phyloP scores from a whole-genome alignment of 371 early-diverging fungal genomes.

The Lichtheimia hyalospora region DNA sequence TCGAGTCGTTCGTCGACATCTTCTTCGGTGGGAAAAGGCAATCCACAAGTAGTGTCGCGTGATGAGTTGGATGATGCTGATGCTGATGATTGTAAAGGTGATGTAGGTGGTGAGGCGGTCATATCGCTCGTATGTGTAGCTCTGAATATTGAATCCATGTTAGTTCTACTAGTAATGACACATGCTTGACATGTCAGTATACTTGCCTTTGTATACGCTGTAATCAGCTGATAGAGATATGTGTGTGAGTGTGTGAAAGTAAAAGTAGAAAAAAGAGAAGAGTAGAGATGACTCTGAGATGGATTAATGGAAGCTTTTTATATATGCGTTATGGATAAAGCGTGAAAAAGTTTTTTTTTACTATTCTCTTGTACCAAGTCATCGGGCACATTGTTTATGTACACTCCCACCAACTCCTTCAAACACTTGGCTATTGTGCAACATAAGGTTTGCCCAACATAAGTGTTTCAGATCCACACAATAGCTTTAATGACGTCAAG shows the following conservation, averaged over 20 bases:
- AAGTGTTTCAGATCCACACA: conserved; percentile 12
- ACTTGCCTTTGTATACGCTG: too few relatives aligned
- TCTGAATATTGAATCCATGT: not conserved
- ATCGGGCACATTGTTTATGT: conserved; percentile 26
- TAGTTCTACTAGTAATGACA: too few relatives aligned
- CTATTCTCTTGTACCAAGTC: conserved; percentile 7
- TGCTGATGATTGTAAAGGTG: not conserved
- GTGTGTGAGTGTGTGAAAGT: not conserved
- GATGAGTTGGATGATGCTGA: conserved; percentile 3
- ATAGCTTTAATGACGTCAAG: conserved; percentile 16
- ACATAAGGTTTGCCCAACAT: conserved; percentile 4
- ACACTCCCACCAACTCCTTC: conserved; percentile 16
- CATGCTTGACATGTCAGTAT: too few relatives aligned
- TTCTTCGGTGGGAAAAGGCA: conserved; percentile 26
- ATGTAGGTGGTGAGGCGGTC: not conserved
- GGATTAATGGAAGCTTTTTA: not conserved
- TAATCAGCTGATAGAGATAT: too few relatives aligned
- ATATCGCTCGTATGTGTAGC: not conserved
- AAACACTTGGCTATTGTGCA: conserved; percentile 20
- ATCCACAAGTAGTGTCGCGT: conserved; percentile 7
- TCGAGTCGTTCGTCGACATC: conserved; percentile 33
- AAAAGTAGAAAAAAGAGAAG: conserved; percentile 16
- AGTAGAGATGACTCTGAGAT: conserved; percentile 1
- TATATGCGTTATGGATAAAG: not conserved
- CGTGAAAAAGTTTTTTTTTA: conserved; percentile 12